phyloP scores from a whole-genome alignment of 805 yeast genomes.

The Saturnispora dispora region DNA sequence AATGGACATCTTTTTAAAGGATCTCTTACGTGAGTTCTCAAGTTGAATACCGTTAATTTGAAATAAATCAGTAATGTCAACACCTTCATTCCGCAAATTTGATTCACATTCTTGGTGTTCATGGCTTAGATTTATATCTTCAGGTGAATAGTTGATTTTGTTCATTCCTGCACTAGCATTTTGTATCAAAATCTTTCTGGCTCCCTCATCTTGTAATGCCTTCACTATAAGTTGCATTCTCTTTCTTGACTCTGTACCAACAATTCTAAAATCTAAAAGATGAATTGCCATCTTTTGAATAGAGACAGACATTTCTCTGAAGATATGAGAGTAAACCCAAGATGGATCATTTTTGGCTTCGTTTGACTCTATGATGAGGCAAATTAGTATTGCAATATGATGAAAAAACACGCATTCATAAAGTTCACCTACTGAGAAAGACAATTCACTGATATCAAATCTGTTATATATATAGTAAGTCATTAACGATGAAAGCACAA shows the following conservation, averaged over 20 bases:
- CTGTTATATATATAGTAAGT: slow-evolving; percentile 7
- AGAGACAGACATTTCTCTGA: slow-evolving; percentile 1
- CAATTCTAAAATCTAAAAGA: background rate
- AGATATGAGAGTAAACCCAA: slow-evolving; percentile 1
- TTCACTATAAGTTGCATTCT: background rate
- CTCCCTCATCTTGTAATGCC: background rate
- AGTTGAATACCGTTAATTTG: background rate
- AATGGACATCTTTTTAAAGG: slow-evolving; percentile 15
- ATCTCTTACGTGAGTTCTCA: background rate
- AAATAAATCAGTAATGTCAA: slow-evolving; percentile 1
- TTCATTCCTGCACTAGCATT: background rate
- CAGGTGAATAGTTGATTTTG: background rate
- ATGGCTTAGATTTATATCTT: background rate
- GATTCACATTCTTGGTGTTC: background rate
- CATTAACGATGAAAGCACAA: slow-evolving; percentile 13
- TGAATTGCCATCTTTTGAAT: slow-evolving; percentile 4
- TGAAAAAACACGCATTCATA: background rate
- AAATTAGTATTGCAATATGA: background rate
- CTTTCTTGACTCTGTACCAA: background rate
- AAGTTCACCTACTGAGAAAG: background rate
- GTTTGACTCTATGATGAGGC: background rate
- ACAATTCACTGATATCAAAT: background rate
- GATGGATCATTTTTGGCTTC: background rate
- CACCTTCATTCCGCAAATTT: background rate
- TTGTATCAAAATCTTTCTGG: background rate